Evolutionary conservation across 2,329 filamentous ascomycete species (phyloP).

Genomic region (Diaporthe helianthi): DNA sequence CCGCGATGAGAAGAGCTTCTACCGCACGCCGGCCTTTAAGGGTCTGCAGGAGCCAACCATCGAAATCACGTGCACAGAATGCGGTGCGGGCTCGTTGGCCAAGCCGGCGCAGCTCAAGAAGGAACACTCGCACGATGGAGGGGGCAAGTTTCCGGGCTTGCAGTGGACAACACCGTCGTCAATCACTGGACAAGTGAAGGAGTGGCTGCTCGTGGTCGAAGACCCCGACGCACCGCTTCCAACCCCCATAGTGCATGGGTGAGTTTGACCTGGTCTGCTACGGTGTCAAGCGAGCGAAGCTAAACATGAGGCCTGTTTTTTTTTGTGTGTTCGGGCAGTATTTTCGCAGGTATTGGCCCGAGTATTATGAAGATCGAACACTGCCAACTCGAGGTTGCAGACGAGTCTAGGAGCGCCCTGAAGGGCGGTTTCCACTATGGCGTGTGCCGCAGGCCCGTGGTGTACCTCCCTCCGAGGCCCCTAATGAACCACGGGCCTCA

Average conservation of each 20-base stretch:
- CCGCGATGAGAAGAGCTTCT: slow-evolving; percentile 49
- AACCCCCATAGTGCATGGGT: slow-evolving; percentile 55
- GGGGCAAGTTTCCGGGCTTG: slow-evolving; percentile 49
- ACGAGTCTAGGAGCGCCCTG: slow-evolving; percentile 41
- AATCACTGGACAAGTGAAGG: slow-evolving; percentile 42
- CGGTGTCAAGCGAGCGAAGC: too few species aligned
- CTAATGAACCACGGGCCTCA: slow-evolving; percentile 59
- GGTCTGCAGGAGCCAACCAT: slow-evolving; percentile 46
- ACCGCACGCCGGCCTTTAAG: slow-evolving; percentile 46
- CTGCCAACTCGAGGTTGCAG: slow-evolving; percentile 47
- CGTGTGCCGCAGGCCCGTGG: slow-evolving; percentile 46
- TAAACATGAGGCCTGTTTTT: not conserved
- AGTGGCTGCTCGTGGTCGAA: slow-evolving; percentile 56
- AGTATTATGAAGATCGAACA: slow-evolving; percentile 44
- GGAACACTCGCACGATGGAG: slow-evolving; percentile 49
- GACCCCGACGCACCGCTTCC: slow-evolving; percentile 56
- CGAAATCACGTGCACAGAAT: slow-evolving; percentile 48
- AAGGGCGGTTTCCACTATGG: slow-evolving; percentile 57
- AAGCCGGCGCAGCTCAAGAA: slow-evolving; percentile 42
- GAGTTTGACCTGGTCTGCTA: slow-evolving; percentile 31
- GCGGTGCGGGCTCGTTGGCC: slow-evolving; percentile 44
- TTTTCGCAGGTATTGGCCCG: slow-evolving; percentile 51
- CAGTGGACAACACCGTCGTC: slow-evolving; percentile 47
- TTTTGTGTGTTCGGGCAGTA: slow-evolving; percentile 32
- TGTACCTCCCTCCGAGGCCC: slow-evolving; percentile 56